Base-by-base conservation (phyloP, 2,329 filamentous ascomycete species). In the Rhynchosporium secalis region DNA sequence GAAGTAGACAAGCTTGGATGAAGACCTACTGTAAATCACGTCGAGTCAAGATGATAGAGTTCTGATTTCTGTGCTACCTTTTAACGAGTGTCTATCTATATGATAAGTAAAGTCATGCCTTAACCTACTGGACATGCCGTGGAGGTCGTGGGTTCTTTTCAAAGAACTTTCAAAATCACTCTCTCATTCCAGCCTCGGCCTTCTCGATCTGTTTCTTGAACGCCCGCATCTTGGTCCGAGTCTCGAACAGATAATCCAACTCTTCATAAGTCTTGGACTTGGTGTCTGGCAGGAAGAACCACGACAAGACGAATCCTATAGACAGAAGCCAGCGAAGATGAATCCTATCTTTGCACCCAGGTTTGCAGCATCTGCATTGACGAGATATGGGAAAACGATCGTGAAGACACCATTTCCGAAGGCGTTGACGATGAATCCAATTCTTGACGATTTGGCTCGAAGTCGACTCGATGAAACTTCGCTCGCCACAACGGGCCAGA, bases 281-380 rank as follows among this genome's bases (percentile, higher is more conserved):
- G 9, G 47, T 52, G 10, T 59, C 57, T 4, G 57, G 57, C 9
- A 59, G 20, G n/a, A 59, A 59, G n/a, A 59, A 59, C 47, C 47
- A 59, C n/a, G 28, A 8, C 31, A 45, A n/a, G 8, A 52, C n/a
- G 28, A 59, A 59, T 3, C 47, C 36, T 1, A 52, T 5, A 46
- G 20, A n/a, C 56, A 38, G 29, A 58, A 49, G 8, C 43, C 45
- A 3, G 31, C 43, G 26, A 65, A 70, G 1, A 70, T 46, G 46
- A 69, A 43, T 15, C 58, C 66, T 20, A 68, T 62, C 36, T 65
- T 62, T 12, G 46, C 62, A 38, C 60, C 49, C 10, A 58, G 48
- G 47, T 65, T 60, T 4, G 29, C 60, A 4, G 69, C 64, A 52
- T 73, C 71, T 5, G 72, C 71, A 56, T 77, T 77, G n/a, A 65